Percentiles rank a stretch among this genome's conserved stretches.
phyloP scores from a whole-genome alignment of 192 early-diverging fungal genomes.

The Jimgerdemannia lactiflua region DNA sequence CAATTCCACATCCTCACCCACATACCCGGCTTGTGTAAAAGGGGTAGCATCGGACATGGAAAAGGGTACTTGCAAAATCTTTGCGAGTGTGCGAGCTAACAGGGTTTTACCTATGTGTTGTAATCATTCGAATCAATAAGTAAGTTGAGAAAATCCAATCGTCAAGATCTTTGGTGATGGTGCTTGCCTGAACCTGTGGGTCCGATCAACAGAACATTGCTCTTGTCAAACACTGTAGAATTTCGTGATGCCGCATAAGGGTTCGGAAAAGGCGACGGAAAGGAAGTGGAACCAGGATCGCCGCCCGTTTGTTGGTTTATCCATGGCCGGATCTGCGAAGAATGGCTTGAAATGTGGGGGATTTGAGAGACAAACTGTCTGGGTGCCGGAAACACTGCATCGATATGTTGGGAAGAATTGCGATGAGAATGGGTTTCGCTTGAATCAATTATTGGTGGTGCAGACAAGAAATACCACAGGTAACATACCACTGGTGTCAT shows the following conservation, averaged over 20 bases:
- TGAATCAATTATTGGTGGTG: too few species aligned
- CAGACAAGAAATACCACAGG: too few species aligned
- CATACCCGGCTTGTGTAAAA: slow-evolving; percentile 90
- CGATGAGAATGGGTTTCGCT: too few species aligned
- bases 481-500: too few species aligned
- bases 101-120: slow-evolving; percentile 67
- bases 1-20: slow-evolving; percentile 88
- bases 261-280: background rate
- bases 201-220: slow-evolving; percentile 84
- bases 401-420: too few species aligned
- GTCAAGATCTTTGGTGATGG: too few species aligned
- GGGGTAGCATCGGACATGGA: slow-evolving; percentile 90
- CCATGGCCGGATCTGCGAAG: slow-evolving; percentile 15
- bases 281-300: background rate
- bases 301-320: slow-evolving; percentile 27
- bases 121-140: background rate
- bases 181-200: slow-evolving; percentile 75
- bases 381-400: too few species aligned
- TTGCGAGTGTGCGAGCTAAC: slow-evolving; percentile 76
- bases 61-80: slow-evolving; percentile 83
- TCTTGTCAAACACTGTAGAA: slow-evolving; percentile 77
- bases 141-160: too few species aligned
- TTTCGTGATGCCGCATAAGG: background rate
- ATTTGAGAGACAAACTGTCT: background rate
- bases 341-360: background rate